Evolutionary conservation across 2,329 filamentous ascomycete genomes (phyloP), one percentile per base, ranked within the genome.

Genomic region (Sclerotinia nivalis): DNA sequence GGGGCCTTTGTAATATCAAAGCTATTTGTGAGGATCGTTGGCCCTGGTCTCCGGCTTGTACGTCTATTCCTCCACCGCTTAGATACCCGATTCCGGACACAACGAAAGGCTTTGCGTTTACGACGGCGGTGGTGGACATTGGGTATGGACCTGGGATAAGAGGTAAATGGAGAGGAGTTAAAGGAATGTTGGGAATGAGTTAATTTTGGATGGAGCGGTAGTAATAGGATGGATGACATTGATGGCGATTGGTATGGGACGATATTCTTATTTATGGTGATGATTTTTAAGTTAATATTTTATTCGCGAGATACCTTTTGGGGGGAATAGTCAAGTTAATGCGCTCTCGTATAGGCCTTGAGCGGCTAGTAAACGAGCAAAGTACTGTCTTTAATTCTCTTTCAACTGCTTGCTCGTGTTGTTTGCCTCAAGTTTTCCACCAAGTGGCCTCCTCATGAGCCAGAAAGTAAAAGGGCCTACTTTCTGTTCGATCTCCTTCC

Each of bases 1-100:
- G 93, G 49, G 90, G 89, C 4, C 78, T 99, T 68, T 97, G 93
- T 80, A 97, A 98, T 80, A 80, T 89, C 73, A 99, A 99, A 83
- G 89, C 91, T 69, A 84, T 99, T 45, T 97, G 93, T 77, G 85
- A 89, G 72, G 96, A 99, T 82, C 84, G 89, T 49, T 84, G 85
- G 70, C 84, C 82, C 22, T 86, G 85, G 83, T 74, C 89, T 28
- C 88, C 89, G 2, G 77, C 91, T 71, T 78, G 89, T 73, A 99
- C 96, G 9, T 84, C 85, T 7, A 97, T 99, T 70, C 96, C 96
- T 2, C 85, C 85, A 1, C 88, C 91, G 7, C 86, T 97, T 74
- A 89, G 90, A 77, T 97, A 98, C 79, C 95, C 96, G 2, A 88
- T 99, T 22, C 79, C 80, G 22, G 86, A 88, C 77, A 88, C 89